A percentile compares a stretch with the other conserved stretches of the same genome.
These are phyloP conservation scores for Verticillium longisporum DNA, from an alignment of 2,329 filamentous ascomycete genomes.

Conservation along the genomic window DNA sequence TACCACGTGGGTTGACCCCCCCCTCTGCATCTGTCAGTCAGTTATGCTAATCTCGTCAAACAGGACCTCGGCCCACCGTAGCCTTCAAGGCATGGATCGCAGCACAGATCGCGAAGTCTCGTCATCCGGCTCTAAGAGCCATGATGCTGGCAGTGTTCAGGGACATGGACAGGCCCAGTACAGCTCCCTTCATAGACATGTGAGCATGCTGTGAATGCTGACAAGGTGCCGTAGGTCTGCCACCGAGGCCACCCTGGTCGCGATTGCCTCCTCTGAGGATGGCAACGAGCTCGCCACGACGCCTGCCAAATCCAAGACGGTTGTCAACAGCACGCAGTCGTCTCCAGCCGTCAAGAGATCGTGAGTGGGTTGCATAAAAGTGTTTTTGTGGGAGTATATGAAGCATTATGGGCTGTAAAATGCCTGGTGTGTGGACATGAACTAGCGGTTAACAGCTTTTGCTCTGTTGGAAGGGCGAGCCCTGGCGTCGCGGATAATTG, in stretches of 20 bases:
- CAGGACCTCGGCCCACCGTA: not conserved
- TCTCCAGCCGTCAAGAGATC: constrained; percentile 40
- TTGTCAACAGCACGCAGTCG: constrained; percentile 37
- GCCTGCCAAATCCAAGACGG: constrained; percentile 40
- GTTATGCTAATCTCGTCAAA: not conserved
- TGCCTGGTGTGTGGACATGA: not conserved
- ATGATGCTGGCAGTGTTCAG: not conserved
- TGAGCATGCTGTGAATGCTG: not conserved
- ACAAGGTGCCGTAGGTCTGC: constrained; percentile 6
- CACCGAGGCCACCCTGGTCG: constrained; percentile 3
- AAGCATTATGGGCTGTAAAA: not conserved
- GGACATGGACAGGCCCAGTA: not conserved
- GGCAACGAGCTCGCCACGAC: constrained; percentile 50
- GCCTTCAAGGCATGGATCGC: not conserved
- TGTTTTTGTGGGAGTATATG: constrained; percentile 1
- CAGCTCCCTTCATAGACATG: not conserved
- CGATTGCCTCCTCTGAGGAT: constrained; percentile 36
- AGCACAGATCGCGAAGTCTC: not conserved
- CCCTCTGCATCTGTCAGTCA: not conserved
- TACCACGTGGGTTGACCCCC: constrained; percentile 4
- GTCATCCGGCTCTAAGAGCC: not conserved
- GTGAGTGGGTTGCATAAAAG: constrained; percentile 6
- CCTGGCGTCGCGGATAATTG: constrained; percentile 3
- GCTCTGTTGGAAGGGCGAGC: constrained; percentile 8
- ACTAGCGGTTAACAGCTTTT: constrained; percentile 4